Conservation (phyloP, 306 rosid species). For the Vicia villosa region DNA sequence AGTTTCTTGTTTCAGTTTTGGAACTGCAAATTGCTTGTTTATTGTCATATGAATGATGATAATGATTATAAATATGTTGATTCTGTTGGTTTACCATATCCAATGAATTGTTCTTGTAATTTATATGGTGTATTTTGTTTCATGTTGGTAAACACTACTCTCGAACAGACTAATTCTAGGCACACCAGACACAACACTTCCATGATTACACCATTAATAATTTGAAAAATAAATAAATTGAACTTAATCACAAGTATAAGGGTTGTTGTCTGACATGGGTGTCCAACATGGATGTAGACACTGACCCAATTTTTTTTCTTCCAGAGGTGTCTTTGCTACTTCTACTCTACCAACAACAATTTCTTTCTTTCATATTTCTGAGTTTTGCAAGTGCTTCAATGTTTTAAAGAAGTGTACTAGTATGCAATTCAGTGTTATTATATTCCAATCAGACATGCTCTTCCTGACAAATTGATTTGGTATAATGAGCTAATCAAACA, state of each 20-base stretch:
- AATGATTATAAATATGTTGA: constrained; percentile 10
- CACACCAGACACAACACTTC: too few species aligned
- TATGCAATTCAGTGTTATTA: not conserved
- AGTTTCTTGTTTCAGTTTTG: constrained; percentile 31
- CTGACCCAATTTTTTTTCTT: too few species aligned
- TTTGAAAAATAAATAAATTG: too few species aligned
- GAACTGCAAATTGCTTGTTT: constrained; percentile 3
- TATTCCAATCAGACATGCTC: too few species aligned
- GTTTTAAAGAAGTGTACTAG: not conserved
- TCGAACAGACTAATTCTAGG: too few species aligned
- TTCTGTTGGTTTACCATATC: constrained; percentile 13
- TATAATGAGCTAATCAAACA: not conserved
- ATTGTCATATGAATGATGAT: not conserved
- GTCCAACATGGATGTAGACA: too few species aligned
- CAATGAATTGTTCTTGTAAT: constrained; percentile 7
- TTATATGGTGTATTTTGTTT: not conserved
- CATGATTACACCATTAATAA: too few species aligned
- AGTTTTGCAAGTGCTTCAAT: not conserved
- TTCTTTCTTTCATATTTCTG: not conserved
- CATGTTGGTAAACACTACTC: not conserved
- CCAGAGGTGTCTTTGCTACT: too few species aligned
- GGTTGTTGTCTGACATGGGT: too few species aligned
- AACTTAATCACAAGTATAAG: too few species aligned
- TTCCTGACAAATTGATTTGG: too few species aligned
- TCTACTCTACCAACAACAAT: not conserved